Percentiles rank a stretch among this genome's conserved stretches.
These are phyloP conservation scores for Naganishia albida DNA, from an alignment of 1,284 basidiomycete species.

Conservation along the genomic window DNA sequence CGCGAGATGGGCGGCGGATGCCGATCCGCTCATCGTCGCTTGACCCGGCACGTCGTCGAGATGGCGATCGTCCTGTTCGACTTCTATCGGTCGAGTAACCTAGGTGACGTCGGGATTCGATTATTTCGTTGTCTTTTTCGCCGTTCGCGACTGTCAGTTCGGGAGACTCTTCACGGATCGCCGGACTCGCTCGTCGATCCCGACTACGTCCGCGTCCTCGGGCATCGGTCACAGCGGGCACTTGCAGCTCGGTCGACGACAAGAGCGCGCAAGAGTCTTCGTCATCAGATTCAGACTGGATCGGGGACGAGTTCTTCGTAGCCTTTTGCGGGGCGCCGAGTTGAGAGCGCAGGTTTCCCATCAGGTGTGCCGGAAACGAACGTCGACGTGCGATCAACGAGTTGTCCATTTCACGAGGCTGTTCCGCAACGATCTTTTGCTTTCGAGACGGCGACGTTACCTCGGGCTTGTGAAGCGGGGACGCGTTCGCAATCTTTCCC, in stretches of 20 bases:
- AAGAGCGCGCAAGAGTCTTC: slow-evolving; percentile 25
- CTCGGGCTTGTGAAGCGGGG: not conserved
- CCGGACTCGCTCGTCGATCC: slow-evolving; percentile 10
- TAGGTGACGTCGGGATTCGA: slow-evolving; percentile 10
- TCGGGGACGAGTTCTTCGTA: not conserved
- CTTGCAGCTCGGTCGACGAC: slow-evolving; percentile 19
- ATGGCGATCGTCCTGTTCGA: slow-evolving; percentile 11
- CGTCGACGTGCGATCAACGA: slow-evolving; percentile 23
- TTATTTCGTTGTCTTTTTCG: slow-evolving; percentile 4
- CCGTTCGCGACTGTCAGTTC: not conserved
- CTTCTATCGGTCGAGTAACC: slow-evolving; percentile 15
- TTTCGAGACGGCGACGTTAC: slow-evolving; percentile 19
- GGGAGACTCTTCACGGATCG: slow-evolving; percentile 10
- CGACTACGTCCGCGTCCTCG: slow-evolving; percentile 30
- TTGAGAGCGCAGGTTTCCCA: slow-evolving; percentile 18
- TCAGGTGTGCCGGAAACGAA: slow-evolving; percentile 28
- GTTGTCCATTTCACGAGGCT: not conserved
- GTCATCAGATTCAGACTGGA: slow-evolving; percentile 10
- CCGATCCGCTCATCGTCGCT: slow-evolving; percentile 3
- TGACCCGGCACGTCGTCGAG: slow-evolving; percentile 24
- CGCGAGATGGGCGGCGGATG: not conserved
- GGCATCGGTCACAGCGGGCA: not conserved
- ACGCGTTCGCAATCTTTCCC: not conserved
- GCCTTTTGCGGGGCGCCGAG: not conserved
- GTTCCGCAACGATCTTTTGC: not conserved